Evolutionary conservation across 140 eudicot species (phyloP).

Genomic region (Senecio squalidus): DNA sequence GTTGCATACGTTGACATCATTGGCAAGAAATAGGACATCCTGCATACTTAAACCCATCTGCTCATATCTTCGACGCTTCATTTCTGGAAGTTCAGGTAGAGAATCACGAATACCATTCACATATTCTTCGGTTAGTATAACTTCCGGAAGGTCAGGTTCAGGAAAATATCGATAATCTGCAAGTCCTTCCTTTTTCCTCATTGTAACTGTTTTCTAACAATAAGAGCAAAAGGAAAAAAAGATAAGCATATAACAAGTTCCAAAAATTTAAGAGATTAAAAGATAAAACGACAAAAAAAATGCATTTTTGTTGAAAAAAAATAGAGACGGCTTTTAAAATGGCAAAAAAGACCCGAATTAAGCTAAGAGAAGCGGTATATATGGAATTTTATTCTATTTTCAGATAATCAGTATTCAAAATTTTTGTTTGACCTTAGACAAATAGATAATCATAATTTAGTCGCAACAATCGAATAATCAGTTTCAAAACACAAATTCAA

Average conservation of each 20-base stretch:
- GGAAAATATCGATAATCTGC: constrained; percentile 96
- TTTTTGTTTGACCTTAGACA: too few relatives aligned
- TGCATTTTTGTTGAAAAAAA: too few relatives aligned
- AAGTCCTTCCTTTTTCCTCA: constrained; percentile 99
- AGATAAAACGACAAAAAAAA: background rate
- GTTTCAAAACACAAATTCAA: background rate
- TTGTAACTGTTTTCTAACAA: constrained; percentile 86
- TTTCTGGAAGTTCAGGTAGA: constrained; percentile 93
- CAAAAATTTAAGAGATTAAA: too few relatives aligned
- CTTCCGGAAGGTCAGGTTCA: constrained; percentile 97
- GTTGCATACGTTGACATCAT: constrained; percentile 72
- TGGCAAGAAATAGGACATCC: constrained; percentile 87
- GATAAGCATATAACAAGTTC: constrained; percentile 20
- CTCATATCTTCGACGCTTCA: constrained; percentile 82
- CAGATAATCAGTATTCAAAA: too few relatives aligned
- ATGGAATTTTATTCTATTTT: too few relatives aligned
- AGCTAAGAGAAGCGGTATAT: too few relatives aligned
- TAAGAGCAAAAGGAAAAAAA: constrained; percentile 2
- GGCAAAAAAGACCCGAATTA: too few relatives aligned
- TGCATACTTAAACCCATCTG: constrained; percentile 86
- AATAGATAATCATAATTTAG: background rate
- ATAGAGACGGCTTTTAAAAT: too few relatives aligned
- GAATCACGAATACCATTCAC: constrained; percentile 59
- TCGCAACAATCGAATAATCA: background rate
- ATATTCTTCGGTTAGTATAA: constrained; percentile 56